phyloP scores from a whole-genome alignment of 108 stramenopile genomes.

The Nitzschia palea region DNA sequence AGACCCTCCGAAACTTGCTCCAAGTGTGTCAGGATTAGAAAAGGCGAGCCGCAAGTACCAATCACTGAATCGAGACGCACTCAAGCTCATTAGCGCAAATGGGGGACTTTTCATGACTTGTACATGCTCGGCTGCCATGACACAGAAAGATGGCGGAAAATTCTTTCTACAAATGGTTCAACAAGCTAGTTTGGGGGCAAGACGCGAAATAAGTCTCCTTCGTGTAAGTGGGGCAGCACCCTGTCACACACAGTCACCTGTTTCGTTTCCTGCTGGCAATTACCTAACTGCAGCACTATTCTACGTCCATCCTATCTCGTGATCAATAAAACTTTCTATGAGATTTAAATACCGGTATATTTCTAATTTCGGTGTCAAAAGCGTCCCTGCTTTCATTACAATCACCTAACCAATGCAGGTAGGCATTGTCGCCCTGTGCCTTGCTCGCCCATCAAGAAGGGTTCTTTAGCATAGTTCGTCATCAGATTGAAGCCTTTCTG shows the following conservation, averaged over 20 bases:
- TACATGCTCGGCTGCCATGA: slow-evolving; percentile 94
- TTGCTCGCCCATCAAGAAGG: background rate
- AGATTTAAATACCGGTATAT: no score
- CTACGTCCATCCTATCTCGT: slow-evolving; percentile 44
- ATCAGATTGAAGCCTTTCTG: background rate
- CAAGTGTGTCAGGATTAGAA: slow-evolving; percentile 58
- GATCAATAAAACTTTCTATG: no score
- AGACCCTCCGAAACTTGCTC: slow-evolving; percentile 96
- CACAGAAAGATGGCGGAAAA: slow-evolving; percentile 87
- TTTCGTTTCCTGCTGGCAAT: slow-evolving; percentile 70
- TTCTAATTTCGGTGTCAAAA: no score
- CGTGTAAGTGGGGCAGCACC: slow-evolving; percentile 73
- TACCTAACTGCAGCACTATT: slow-evolving; percentile 85
- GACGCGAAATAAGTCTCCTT: slow-evolving; percentile 63
- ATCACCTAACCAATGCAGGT: no score
- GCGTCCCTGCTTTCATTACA: no score
- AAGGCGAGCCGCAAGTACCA: slow-evolving; percentile 87
- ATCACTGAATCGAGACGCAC: slow-evolving; percentile 86
- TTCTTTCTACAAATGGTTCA: slow-evolving; percentile 77
- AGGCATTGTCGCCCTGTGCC: background rate
- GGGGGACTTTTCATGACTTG: slow-evolving; percentile 94
- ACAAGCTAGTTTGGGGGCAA: slow-evolving; percentile 65
- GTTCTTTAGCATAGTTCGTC: background rate
- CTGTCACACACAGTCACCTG: slow-evolving; percentile 81
- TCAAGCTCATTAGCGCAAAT: slow-evolving; percentile 63